Conservation (phyloP, 2,329 filamentous ascomycete species). For the Diaporthe vaccinii region DNA sequence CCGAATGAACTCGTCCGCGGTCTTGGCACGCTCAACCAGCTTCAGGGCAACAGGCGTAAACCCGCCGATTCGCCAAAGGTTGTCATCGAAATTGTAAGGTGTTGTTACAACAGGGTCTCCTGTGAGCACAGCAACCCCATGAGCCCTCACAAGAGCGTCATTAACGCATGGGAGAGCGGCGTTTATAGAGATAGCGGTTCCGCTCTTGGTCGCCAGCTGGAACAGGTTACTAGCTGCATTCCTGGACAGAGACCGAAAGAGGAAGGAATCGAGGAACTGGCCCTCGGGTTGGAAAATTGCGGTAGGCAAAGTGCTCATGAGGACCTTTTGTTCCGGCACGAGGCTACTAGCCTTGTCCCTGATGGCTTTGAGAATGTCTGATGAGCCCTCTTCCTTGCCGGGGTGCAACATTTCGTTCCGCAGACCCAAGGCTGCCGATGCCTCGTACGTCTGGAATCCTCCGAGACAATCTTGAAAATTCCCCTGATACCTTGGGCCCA, state of each 20-base stretch:
- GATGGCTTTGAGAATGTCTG: constrained; percentile 91
- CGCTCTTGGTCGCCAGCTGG: constrained; percentile 78
- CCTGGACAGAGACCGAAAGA: constrained; percentile 82
- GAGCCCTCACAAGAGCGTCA: constrained; percentile 84
- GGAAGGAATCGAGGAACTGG: constrained; percentile 80
- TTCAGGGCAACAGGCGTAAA: constrained; percentile 89
- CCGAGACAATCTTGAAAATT: constrained; percentile 98
- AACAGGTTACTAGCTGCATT: constrained; percentile 77
- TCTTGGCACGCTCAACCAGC: constrained; percentile 82
- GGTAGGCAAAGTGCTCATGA: constrained; percentile 86
- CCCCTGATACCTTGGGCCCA: constrained; percentile 91
- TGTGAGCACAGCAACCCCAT: constrained; percentile 85
- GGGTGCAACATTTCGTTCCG: constrained; percentile 92
- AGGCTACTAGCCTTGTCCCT: constrained; percentile 86
- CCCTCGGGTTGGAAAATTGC: constrained; percentile 87
- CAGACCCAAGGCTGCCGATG: constrained; percentile 89
- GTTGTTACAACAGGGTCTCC: constrained; percentile 86
- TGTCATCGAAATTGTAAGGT: constrained; percentile 90
- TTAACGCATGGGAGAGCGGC: constrained; percentile 89
- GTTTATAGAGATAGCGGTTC: constrained; percentile 87
- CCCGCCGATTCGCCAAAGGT: constrained; percentile 92
- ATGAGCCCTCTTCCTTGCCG: constrained; percentile 91
- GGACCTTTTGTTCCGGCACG: constrained; percentile 82
- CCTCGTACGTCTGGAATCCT: constrained; percentile 95
- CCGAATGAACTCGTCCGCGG: constrained; percentile 78